Percentiles rank a stretch among this genome's conserved stretches.
These are phyloP conservation scores for Kodamaea kaohsiungensis DNA, from an alignment of 805 yeast genomes.

Conservation along the genomic window DNA sequence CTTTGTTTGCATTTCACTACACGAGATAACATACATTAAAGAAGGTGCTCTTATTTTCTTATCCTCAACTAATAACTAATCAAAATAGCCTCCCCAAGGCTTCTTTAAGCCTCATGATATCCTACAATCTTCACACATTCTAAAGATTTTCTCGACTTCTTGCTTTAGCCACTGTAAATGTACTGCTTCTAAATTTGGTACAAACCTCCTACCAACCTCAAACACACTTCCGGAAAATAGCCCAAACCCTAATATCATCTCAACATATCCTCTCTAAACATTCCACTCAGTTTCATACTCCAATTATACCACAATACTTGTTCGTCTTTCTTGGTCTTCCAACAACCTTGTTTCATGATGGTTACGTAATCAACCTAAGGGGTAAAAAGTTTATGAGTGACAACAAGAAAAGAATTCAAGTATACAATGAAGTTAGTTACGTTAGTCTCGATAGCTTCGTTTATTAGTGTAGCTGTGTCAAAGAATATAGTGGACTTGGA, in stretches of 20 bases:
- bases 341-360: too few species aligned
- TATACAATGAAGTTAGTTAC: slow-evolving; percentile 8
- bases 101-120: too few species aligned
- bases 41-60: too few species aligned
- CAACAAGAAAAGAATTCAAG: background rate
- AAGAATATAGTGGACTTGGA: slow-evolving; percentile 10
- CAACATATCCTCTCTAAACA: background rate
- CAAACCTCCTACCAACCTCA: too few species aligned
- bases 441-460: slow-evolving; percentile 2
- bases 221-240: background rate
- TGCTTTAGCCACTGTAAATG: too few species aligned
- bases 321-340: too few species aligned
- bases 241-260: background rate
- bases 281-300: background rate
- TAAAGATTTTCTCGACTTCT: background rate
- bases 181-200: too few species aligned
- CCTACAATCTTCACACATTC: background rate
- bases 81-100: too few species aligned
- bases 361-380: background rate
- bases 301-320: background rate
- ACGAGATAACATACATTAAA: background rate
- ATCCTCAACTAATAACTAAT: too few species aligned
- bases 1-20: background rate
- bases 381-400: background rate
- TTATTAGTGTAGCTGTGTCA: slow-evolving; percentile 8